Evolutionary conservation across 129 eudicot genomes (phyloP), one percentile per base, ranked within the genome.

Genomic region (Arctium lappa): DNA sequence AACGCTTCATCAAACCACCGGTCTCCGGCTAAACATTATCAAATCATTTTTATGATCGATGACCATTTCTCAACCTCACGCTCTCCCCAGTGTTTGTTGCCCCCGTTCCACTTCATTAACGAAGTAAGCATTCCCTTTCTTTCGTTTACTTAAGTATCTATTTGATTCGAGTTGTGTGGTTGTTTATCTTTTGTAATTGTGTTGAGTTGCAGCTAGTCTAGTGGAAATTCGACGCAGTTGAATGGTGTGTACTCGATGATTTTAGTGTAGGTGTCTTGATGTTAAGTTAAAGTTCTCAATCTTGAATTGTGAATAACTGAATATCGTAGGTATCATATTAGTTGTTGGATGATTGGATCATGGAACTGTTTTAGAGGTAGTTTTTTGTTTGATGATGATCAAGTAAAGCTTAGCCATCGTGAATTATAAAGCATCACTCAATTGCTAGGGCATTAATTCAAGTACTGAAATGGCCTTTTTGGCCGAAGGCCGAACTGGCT

Each of bases 21-120:
- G 37, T 42, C 82, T 2, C 77, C 81, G 78, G 77, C 46, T 68
- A 62, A 73, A 73, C 87, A 13, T 46, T 62, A 3, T 8, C 33
- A 70, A 22, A 22, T 30, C 18, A 1, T 36, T 22, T 62, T 70
- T 40, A 60, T 74, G 29, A 46, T 79, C 72, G 31, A 86, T 86
- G 89, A 53, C 84, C 48, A 82, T 68, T 78, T 82, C 89, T 82
- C 89, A 86, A 78, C 83, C 88, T 70, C 86, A 86, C 80, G 83
- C 88, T 72, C 84, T 86, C 66, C 84, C 88, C 5, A 65, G 75
- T 18, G 85, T 76, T 75, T 65, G 77, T 37, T 82, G 83, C 78
- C 36, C 83, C 36, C 83, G 81, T 65, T 78, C 84, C 36, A 73
- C 40, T 65, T 66, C 84, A 50, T 37, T 82, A 44, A 44, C 76